Base-by-base conservation (phyloP, 2,329 filamentous ascomycete species). In the Aspergillus tanneri region DNA sequence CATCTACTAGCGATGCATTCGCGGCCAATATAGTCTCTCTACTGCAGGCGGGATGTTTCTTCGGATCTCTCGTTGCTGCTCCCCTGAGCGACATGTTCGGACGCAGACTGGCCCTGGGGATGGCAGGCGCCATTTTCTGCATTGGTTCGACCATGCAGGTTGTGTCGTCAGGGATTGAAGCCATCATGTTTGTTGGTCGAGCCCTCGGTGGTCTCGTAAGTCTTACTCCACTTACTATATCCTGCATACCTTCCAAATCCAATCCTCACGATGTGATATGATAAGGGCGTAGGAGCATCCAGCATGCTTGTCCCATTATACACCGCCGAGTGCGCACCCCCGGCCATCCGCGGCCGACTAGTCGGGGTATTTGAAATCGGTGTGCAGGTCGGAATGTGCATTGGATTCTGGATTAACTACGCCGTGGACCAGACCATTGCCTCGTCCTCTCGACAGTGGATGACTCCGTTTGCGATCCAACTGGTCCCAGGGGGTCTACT, bases 41-140 rank as follows among this genome's bases (percentile, higher is more conserved):
- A 28, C 90, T 88, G 72, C 87, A 90, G 67, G 87, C 87, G n/a
- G 87, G 87, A 51, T 86, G 86, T 52, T 90, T 91, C 72, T 90
- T 90, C 60, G 87, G 87, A 46, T 81, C 83, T 21, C 65, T 88
- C 14, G 75, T 78, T 47, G 84, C 83, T 53, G 89, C 86, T 54
- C 74, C 70, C 18, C 77, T 82, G 12, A 81, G 78, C 18, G 82
- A 84, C 72, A 86, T 77, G 62, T 66, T 84, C 43, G 86, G 86
- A 27, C 80, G 86, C 28, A 81, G 81, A 60, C 78, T 74, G 66
- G 83, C 80, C 22, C 73, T 90, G 10, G 72, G 81, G 47, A 56
- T 84, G 41, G 86, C 83, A 61, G 70, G 77, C 4, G 53, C 77
- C n/a, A 58, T 89, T 48, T 90, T 90, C 67, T 75, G 83, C 43